A percentile compares a stretch with the other conserved stretches of the same genome.
Conservation (phyloP, 805 yeast genomes). For the Candida vaughaniae region DNA sequence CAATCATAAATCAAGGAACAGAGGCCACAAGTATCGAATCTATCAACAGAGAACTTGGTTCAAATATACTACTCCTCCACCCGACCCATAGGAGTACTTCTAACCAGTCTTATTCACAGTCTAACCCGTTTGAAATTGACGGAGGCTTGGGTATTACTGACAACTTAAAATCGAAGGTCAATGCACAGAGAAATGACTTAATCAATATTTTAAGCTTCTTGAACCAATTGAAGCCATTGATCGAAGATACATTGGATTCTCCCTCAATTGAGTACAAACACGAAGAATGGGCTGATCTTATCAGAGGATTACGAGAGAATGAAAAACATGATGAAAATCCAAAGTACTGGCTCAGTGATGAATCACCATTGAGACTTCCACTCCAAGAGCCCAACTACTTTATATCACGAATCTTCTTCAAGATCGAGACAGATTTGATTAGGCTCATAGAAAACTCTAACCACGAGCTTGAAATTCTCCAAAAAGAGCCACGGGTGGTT, state of each 20-base stretch:
- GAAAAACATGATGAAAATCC: neutral
- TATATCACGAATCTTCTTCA: slow-evolving; percentile 32
- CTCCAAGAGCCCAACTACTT: slow-evolving; percentile 67
- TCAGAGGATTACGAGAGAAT: slow-evolving; percentile 2
- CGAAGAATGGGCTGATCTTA: slow-evolving; percentile 48
- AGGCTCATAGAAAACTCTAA: slow-evolving; percentile 11
- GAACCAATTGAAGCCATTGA: slow-evolving; percentile 26
- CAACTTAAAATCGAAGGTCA: slow-evolving; percentile 7
- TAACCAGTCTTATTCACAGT: no score
- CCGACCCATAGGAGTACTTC: neutral
- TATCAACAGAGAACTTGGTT: slow-evolving; percentile 6
- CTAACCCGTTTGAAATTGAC: no score
- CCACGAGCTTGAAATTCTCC: slow-evolving; percentile 1
- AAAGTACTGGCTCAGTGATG: slow-evolving; percentile 61
- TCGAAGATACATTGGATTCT: slow-evolving; percentile 35
- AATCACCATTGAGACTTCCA: slow-evolving; percentile 70
- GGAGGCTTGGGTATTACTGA: slow-evolving; percentile 4
- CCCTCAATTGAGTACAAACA: slow-evolving; percentile 45
- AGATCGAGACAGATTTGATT: slow-evolving; percentile 22
- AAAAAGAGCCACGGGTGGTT: no score
- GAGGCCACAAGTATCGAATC: no score
- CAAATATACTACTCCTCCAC: neutral
- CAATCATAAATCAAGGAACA: no score
- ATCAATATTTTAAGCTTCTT: slow-evolving; percentile 27
- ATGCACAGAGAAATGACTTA: slow-evolving; percentile 15